Conservation (phyloP, 2,329 filamentous ascomycete species). For the Trichoderma sp. region DNA sequence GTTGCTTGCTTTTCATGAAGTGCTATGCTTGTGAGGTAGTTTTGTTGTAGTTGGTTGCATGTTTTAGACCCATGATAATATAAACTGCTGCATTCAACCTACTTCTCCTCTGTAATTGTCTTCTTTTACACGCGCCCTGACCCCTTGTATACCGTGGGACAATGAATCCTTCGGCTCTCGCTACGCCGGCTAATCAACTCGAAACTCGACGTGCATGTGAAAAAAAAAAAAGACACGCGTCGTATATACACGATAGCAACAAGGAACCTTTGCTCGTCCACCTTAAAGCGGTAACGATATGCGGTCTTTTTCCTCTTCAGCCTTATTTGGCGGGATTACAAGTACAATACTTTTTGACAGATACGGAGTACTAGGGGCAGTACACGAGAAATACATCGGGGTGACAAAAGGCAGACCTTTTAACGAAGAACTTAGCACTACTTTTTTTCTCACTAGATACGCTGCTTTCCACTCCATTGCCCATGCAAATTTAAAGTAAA, state of each 20-base stretch:
- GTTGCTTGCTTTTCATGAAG: conserved; percentile 2
- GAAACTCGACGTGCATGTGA: neutral
- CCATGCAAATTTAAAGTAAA: neutral
- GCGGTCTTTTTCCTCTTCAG: neutral
- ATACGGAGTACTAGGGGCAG: neutral
- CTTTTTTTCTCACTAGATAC: neutral
- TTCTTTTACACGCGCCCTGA: neutral
- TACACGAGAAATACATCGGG: neutral
- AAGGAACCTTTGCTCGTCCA: conserved; percentile 10
- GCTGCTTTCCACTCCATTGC: neutral
- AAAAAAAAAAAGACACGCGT: neutral
- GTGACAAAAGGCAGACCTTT: neutral
- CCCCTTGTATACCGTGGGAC: too few relatives aligned
- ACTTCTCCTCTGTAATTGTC: neutral
- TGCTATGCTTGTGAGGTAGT: conserved; percentile 1
- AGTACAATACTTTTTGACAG: neutral
- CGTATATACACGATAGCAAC: neutral
- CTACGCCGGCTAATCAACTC: neutral
- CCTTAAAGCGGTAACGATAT: conserved; percentile 1
- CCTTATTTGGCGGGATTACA: neutral
- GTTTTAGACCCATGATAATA: neutral
- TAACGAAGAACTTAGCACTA: neutral
- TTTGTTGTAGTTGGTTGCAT: neutral
- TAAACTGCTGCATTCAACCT: neutral
- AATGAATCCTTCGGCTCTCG: neutral